Conservation (phyloP, 106 monocot genomes). For the Dendrobium officinale region DNA sequence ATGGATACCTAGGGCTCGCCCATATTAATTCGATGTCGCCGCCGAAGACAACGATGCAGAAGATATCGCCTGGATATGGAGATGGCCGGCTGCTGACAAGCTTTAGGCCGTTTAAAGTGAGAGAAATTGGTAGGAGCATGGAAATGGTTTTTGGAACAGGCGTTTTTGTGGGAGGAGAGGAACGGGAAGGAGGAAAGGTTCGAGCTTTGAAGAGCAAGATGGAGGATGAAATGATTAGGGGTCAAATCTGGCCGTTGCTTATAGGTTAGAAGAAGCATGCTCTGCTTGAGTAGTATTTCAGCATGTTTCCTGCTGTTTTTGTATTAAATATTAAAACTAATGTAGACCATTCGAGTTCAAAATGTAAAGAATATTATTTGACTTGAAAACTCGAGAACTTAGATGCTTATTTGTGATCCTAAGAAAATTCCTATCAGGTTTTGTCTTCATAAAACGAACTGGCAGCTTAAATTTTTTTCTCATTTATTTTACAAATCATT, state of each 20-base stretch:
- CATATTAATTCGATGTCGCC: too few relatives aligned
- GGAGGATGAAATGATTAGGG: too few relatives aligned
- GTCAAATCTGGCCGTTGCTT: background rate
- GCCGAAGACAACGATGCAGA: too few relatives aligned
- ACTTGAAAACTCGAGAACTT: slow-evolving; percentile 35
- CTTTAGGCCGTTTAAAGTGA: too few relatives aligned
- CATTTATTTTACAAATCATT: background rate
- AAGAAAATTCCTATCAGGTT: slow-evolving; percentile 79
- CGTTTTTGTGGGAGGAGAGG: too few relatives aligned
- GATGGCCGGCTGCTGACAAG: too few relatives aligned
- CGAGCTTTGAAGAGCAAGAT: too few relatives aligned
- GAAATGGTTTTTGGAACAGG: too few relatives aligned
- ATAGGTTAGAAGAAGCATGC: slow-evolving; percentile 12
- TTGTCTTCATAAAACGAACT: background rate
- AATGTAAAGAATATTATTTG: background rate
- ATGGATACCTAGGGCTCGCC: too few relatives aligned
- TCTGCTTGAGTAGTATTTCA: background rate
- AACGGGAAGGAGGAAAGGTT: too few relatives aligned
- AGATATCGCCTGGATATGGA: too few relatives aligned
- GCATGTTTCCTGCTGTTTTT: background rate
- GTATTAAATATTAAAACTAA: background rate
- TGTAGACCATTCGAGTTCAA: background rate
- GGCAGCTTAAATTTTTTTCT: background rate
- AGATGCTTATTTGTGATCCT: slow-evolving; percentile 58
- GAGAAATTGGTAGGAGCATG: too few relatives aligned